These are phyloP conservation scores for Xerocomellus amylosporus DNA, from an alignment of 768 basidiomycete genomes.

Conservation along the genomic window DNA sequence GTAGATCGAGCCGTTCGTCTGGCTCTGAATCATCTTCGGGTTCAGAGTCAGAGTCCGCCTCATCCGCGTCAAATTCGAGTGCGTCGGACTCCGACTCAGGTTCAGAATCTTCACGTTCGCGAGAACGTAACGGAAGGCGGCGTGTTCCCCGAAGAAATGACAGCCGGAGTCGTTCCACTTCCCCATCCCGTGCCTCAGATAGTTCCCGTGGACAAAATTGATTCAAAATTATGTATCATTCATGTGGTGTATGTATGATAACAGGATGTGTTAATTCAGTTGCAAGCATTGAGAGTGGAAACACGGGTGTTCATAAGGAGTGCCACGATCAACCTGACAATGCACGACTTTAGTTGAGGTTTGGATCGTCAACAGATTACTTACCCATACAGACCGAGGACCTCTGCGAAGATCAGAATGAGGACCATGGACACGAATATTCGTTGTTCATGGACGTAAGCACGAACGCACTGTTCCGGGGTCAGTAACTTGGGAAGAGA, in stretches of 20 bases:
- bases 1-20: constrained; percentile 35
- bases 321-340: constrained; percentile 72
- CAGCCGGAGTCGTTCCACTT: constrained; percentile 23
- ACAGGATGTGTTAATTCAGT: constrained; percentile 9
- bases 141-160: constrained; percentile 32
- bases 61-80: constrained; percentile 39
- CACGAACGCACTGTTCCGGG: constrained; percentile 70
- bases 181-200: constrained; percentile 18
- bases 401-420: constrained; percentile 90
- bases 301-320: constrained; percentile 88
- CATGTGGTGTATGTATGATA: constrained; percentile 14
- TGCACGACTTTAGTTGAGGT: not conserved
- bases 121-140: constrained; percentile 41
- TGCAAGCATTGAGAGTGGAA: constrained; percentile 35
- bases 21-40: constrained; percentile 20
- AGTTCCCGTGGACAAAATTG: constrained; percentile 13
- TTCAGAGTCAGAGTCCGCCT: constrained; percentile 29
- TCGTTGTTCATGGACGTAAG: constrained; percentile 86
- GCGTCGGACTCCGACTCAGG: constrained; percentile 42
- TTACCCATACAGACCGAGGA: constrained; percentile 84
- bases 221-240: constrained; percentile 10
- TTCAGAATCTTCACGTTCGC: constrained; percentile 46
- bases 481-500: constrained; percentile 6
- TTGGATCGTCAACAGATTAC: constrained; percentile 22
- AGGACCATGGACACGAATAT: constrained; percentile 97